These are phyloP conservation scores for Phaeosphaeriaceae sp. DNA, from an alignment of 2,329 filamentous ascomycete species.

Conservation along the genomic window DNA sequence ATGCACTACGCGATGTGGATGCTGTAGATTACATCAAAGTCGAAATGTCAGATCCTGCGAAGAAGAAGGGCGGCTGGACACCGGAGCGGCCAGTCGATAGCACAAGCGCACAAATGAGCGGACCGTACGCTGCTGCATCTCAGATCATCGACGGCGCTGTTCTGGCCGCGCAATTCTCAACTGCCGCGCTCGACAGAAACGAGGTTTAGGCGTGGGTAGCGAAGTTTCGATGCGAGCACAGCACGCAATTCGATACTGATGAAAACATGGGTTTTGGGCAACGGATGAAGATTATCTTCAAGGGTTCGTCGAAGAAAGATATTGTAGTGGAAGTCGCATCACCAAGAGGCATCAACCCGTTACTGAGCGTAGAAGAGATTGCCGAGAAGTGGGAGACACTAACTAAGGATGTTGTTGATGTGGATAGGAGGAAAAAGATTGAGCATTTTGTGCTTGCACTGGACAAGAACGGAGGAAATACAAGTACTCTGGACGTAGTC, in stretches of 20 bases:
- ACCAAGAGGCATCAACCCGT: background rate
- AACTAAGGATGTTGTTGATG: background rate
- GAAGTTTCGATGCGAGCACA: background rate
- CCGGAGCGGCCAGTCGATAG: background rate
- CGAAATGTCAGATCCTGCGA: background rate
- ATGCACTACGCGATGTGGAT: background rate
- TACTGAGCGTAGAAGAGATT: background rate
- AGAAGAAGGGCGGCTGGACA: background rate
- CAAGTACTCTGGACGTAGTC: background rate
- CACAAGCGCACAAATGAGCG: background rate
- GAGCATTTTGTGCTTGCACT: background rate
- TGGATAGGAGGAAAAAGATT: background rate
- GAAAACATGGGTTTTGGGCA: background rate
- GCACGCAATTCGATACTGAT: background rate
- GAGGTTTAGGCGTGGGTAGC: background rate
- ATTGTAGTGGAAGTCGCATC: background rate
- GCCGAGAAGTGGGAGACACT: background rate
- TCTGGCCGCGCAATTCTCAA: background rate
- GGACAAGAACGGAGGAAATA: background rate
- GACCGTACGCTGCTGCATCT: background rate
- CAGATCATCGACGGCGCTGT: background rate
- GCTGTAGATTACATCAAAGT: background rate
- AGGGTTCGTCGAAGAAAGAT: background rate
- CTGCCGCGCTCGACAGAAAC: background rate
- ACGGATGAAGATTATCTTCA: background rate